phyloP scores from a whole-genome alignment of 306 rosid genomes.

The Quercus parvula region DNA sequence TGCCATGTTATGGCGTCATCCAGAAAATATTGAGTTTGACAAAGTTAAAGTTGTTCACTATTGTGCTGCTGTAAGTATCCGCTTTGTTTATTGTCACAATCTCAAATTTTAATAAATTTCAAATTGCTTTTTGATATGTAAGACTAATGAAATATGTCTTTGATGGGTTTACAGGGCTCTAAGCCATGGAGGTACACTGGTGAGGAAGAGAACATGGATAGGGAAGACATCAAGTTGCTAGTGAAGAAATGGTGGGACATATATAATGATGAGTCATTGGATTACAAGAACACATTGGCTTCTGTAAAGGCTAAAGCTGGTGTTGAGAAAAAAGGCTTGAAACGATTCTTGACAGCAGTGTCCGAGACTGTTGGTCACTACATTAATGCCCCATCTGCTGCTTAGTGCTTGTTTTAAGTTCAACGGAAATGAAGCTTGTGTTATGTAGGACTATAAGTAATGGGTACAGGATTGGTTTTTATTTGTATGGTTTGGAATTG shows the following conservation, averaged over 20 bases:
- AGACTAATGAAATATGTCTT: neutral
- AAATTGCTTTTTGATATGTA: neutral
- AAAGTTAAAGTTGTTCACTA: conserved; percentile 77
- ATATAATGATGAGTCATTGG: conserved; percentile 63
- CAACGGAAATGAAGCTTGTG: neutral
- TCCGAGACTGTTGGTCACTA: conserved; percentile 19
- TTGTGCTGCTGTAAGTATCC: conserved; percentile 66
- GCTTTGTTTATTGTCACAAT: neutral
- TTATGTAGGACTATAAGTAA: neutral
- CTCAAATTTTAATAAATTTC: neutral
- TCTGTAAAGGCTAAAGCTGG: neutral
- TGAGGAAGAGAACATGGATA: conserved; percentile 70
- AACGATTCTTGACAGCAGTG: conserved; percentile 18
- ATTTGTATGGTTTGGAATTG: neutral
- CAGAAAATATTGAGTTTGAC: conserved; percentile 57
- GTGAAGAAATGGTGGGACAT: conserved; percentile 81
- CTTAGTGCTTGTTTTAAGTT: conserved; percentile 20
- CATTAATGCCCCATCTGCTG: conserved; percentile 49
- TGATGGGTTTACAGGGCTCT: conserved; percentile 46
- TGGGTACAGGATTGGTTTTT: neutral
- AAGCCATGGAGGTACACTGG: conserved; percentile 94
- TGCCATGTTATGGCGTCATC: conserved; percentile 89
- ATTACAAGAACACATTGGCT: conserved; percentile 21
- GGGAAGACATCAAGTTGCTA: conserved; percentile 69
- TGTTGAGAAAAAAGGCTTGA: neutral